phyloP scores from a whole-genome alignment of 805 yeast genomes.

The Hanseniaspora nectarophila region DNA sequence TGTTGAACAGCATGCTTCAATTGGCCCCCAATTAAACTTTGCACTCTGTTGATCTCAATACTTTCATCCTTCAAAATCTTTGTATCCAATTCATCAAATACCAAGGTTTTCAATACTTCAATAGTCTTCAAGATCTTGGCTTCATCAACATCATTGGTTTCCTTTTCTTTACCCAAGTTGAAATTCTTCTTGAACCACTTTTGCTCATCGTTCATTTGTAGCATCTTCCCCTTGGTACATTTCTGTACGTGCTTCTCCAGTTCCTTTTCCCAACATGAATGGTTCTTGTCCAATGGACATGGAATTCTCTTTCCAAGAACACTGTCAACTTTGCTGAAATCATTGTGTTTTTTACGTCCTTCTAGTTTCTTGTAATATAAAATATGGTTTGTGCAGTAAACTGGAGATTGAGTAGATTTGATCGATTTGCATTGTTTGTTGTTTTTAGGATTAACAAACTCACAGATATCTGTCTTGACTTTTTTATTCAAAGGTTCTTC shows the following conservation, averaged over 20 bases:
- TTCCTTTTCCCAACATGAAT: constrained; percentile 54
- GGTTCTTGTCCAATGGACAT: constrained; percentile 69
- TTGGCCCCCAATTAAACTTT: constrained; percentile 38
- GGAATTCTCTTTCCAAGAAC: constrained; percentile 38
- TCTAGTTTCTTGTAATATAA: constrained; percentile 19
- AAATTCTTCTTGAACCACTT: constrained; percentile 42
- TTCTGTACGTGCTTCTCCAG: constrained; percentile 45
- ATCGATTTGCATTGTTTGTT: constrained; percentile 45
- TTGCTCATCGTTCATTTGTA: constrained; percentile 27
- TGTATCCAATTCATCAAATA: constrained; percentile 25
- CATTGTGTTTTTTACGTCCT: constrained; percentile 17
- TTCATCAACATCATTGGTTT: constrained; percentile 6
- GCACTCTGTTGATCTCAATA: constrained; percentile 33
- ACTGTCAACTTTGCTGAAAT: constrained; percentile 14
- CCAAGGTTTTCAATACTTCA: constrained; percentile 29
- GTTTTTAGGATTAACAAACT: constrained; percentile 38
- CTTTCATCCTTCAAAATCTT: constrained; percentile 22
- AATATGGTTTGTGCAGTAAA: constrained; percentile 55
- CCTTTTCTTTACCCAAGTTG: constrained; percentile 27
- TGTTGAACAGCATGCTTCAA: constrained; percentile 73
- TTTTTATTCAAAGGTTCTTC: constrained; percentile 11
- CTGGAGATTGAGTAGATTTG: constrained; percentile 39
- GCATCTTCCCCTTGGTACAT: constrained; percentile 41
- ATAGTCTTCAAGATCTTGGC: constrained; percentile 25
- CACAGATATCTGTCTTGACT: constrained; percentile 30